Evolutionary conservation across 2,329 filamentous ascomycete genomes (phyloP).

Genomic region (Botrytis paeoniae): DNA sequence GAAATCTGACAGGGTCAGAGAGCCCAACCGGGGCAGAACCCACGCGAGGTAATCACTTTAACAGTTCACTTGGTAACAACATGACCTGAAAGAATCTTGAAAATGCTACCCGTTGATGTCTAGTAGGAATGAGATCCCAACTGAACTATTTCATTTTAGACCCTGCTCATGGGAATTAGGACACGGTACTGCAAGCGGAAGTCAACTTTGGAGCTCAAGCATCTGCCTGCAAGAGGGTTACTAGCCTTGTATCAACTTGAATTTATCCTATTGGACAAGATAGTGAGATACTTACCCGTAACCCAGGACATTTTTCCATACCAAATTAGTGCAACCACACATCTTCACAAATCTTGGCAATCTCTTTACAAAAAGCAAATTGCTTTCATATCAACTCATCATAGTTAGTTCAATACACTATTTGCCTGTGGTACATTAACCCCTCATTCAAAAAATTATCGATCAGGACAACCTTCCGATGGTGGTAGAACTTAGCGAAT

Average conservation of each 20-base stretch:
- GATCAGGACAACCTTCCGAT: conserved; percentile 6
- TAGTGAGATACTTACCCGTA: neutral
- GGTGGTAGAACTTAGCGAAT: conserved; percentile 10
- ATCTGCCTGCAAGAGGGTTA: conserved; percentile 1
- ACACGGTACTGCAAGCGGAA: conserved; percentile 3
- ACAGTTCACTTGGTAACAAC: conserved; percentile 8
- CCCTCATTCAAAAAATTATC: conserved; percentile 9
- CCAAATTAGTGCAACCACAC: neutral
- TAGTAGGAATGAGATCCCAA: neutral
- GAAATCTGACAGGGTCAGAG: conserved; percentile 8
- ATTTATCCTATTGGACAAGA: conserved; percentile 7
- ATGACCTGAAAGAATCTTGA: neutral
- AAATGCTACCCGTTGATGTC: conserved; percentile 4
- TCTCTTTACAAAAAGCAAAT: conserved; percentile 10
- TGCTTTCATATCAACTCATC: neutral
- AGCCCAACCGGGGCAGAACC: conserved; percentile 9
- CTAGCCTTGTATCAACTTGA: neutral
- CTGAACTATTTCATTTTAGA: neutral
- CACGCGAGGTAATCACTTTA: conserved; percentile 10
- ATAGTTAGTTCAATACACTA: conserved; percentile 2
- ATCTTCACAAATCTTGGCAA: neutral
- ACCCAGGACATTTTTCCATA: neutral
- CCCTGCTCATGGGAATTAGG: neutral
- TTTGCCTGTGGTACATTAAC: conserved; percentile 5
- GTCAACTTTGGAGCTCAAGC: conserved; percentile 5